A percentile compares a stretch with the other conserved stretches of the same genome.
Conservation (phyloP, 805 yeast species). For the Yamadazyma takamatsuzukensis region DNA sequence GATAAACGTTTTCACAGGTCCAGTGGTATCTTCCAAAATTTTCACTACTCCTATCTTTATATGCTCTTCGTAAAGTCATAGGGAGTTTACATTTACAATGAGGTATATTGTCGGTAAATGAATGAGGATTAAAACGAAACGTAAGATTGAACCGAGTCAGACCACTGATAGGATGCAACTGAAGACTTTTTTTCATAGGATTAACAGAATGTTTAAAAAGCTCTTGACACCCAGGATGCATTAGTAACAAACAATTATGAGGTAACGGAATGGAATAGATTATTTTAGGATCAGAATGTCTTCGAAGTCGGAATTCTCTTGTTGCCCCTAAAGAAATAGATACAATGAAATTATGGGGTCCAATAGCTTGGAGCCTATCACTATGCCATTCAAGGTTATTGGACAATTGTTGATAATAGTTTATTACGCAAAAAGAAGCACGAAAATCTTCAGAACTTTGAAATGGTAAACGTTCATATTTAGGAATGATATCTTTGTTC, state of each 20-base stretch:
- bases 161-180: conserved; percentile 41
- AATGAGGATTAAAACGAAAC: conserved; percentile 50
- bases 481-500: conserved; percentile 29
- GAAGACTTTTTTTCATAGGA: conserved; percentile 43
- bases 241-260: conserved; percentile 64
- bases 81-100: conserved; percentile 44
- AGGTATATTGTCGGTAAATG: conserved; percentile 35
- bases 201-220: conserved; percentile 63
- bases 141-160: conserved; percentile 60
- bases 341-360: conserved; percentile 67
- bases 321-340: conserved; percentile 68
- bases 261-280: conserved; percentile 58
- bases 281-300: conserved; percentile 31
- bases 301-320: conserved; percentile 60
- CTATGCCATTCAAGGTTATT: conserved; percentile 72
- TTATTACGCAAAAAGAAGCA: conserved; percentile 53
- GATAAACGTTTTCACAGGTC: conserved; percentile 53
- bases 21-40: conserved; percentile 61
- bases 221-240: conserved; percentile 82
- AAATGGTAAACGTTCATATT: conserved; percentile 30
- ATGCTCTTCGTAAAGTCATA: conserved; percentile 58
- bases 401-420: conserved; percentile 47
- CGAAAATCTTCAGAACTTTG: conserved; percentile 49
- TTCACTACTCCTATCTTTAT: conserved; percentile 30
- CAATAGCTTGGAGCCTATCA: conserved; percentile 67